Base-by-base conservation (phyloP, 2,329 filamentous ascomycete genomes). In the Mycosphaerella sp. region DNA sequence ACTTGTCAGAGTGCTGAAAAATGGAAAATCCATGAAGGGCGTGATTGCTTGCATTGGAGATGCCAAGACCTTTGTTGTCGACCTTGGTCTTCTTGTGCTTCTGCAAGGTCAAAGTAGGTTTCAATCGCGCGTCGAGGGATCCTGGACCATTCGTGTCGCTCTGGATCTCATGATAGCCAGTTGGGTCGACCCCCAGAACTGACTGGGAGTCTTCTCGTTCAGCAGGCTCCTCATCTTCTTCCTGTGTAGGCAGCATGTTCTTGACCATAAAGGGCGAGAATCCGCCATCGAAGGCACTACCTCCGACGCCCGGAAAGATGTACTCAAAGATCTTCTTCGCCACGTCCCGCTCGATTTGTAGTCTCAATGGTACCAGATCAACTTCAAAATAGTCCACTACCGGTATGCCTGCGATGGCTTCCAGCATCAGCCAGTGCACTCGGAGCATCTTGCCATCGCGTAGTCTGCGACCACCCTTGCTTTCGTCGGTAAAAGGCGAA, bases 301-400 rank as follows among this genome's bases (percentile, higher is more conserved):
- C 70, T 68, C 84, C 84, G 60, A 87, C 81, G 9, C 86, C 88
- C 0, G 93, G 94, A 74, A 98, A 98, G 61, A 98, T 89, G 70
- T 98, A 98, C 71, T 96, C 90, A 60, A 98, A 95, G 1, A 98
- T 75, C 60, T 86, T 89, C 72, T 94, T 91, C 40, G 90, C 91
- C 43, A 95, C 84, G 62, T 97, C 90, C 32, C 84, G 85, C 70
- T 98, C 93, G 32, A 98, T 76, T 67, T 98, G 93, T 17, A 98
- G 84, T 69, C 89, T 94, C 67, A 98, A 80, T 0, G 93, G 94
- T 68, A 94, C 90, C 16, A 98, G 74, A 49, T 90, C 89, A 49
- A 98, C 87, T 68, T 97, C 90, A 64, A 98, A 98, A 63, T 94
- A 87, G 61, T 97, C 91, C 76, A 98, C 88, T 28, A 98, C 90